These are phyloP conservation scores for Capronia epimyces DNA, from an alignment of 2,329 filamentous ascomycete species.

Conservation along the genomic window DNA sequence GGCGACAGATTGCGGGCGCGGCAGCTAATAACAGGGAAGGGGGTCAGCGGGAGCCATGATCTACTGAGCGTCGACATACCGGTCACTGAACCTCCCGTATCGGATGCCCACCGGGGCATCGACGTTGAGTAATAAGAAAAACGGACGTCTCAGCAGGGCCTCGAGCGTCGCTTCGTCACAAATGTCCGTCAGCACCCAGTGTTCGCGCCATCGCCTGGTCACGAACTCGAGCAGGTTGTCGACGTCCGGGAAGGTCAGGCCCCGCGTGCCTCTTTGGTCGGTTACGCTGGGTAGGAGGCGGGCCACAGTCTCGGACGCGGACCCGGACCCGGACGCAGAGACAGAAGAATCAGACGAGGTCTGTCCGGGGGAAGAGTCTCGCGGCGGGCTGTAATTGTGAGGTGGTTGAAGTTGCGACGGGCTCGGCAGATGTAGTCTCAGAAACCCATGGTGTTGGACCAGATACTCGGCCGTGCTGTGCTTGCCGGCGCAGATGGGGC, in stretches of 20 bases:
- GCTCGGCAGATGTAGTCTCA: constrained; percentile 57
- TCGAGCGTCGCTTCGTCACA: constrained; percentile 68
- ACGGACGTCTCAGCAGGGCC: constrained; percentile 70
- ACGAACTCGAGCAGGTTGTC: constrained; percentile 75
- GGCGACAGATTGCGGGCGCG: constrained; percentile 44
- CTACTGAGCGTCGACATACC: constrained; percentile 38
- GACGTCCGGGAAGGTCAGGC: constrained; percentile 41
- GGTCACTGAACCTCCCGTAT: constrained; percentile 69
- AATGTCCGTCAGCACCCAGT: constrained; percentile 83
- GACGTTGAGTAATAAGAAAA: constrained; percentile 87
- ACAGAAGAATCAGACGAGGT: background rate
- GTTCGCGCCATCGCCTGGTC: constrained; percentile 73
- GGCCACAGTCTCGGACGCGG: background rate
- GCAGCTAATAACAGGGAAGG: constrained; percentile 41
- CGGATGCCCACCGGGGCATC: constrained; percentile 82
- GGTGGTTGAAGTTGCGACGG: constrained; percentile 34
- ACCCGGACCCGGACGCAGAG: background rate
- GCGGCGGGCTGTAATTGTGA: background rate
- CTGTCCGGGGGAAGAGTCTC: background rate
- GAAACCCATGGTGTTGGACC: constrained; percentile 76
- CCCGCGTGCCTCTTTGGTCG: constrained; percentile 27
- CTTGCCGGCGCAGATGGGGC: constrained; percentile 84
- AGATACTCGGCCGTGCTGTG: constrained; percentile 84
- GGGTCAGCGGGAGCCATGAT: too few species aligned
- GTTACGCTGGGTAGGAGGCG: constrained; percentile 27